These are phyloP conservation scores for Populus tremula DNA, from an alignment of 345 rosid genomes.

Conservation along the genomic window DNA sequence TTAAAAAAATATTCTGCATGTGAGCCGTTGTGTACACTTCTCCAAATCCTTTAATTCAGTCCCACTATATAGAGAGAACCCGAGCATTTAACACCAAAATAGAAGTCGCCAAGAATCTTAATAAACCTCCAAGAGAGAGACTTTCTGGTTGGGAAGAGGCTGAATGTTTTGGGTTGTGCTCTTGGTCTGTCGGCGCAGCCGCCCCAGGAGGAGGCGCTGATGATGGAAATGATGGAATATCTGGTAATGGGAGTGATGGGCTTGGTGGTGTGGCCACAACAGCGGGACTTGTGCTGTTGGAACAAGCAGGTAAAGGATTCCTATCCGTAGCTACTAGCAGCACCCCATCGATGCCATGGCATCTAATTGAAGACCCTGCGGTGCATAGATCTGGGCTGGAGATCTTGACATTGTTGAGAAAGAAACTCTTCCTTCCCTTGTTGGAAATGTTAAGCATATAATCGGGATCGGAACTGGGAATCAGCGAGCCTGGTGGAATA, in stretches of 20 bases:
- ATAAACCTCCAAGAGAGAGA: not conserved
- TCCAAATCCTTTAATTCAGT: too few species aligned
- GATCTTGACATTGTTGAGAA: slow-evolving; percentile 59
- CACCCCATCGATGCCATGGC: slow-evolving; percentile 74
- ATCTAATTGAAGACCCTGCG: slow-evolving; percentile 54
- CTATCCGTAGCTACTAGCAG: slow-evolving; percentile 15
- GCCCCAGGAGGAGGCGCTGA: not conserved
- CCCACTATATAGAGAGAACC: too few species aligned
- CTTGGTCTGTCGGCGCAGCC: too few species aligned
- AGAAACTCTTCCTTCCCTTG: slow-evolving; percentile 45
- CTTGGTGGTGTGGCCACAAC: not conserved
- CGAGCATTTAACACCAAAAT: not conserved
- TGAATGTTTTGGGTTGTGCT: too few species aligned
- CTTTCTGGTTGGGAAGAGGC: too few species aligned
- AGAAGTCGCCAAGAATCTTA: not conserved
- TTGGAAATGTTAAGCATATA: slow-evolving; percentile 50
- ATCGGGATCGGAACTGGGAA: slow-evolving; percentile 50
- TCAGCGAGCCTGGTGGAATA: slow-evolving; percentile 55
- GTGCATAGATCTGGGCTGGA: slow-evolving; percentile 60
- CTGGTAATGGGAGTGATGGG: not conserved
- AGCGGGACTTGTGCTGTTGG: slow-evolving; percentile 18
- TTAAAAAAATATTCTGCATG: too few species aligned
- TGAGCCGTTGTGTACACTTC: too few species aligned
- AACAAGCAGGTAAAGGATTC: slow-evolving; percentile 29
- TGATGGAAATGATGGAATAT: not conserved